These are phyloP conservation scores for Alnus rubra DNA, from an alignment of 306 rosid genomes.

Conservation along the genomic window DNA sequence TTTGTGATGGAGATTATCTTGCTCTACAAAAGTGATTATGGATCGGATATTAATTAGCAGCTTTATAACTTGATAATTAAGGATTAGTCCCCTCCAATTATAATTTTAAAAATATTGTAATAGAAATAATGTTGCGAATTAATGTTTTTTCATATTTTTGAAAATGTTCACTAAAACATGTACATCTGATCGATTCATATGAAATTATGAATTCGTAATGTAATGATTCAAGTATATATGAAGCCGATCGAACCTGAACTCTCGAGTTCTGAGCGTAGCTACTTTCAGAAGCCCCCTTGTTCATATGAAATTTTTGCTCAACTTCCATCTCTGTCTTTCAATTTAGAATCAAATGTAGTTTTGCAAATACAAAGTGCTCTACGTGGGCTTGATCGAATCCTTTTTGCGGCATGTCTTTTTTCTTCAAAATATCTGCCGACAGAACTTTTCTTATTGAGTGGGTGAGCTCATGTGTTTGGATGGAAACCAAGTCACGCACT, in stretches of 20 bases:
- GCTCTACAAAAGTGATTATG: conserved; percentile 28
- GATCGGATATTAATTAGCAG: too few relatives aligned
- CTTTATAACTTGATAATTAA: too few relatives aligned
- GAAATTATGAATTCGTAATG: too few relatives aligned
- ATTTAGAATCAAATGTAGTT: background rate
- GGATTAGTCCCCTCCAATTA: too few relatives aligned
- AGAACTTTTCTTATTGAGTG: too few relatives aligned
- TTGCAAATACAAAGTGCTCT: background rate
- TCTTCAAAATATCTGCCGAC: too few relatives aligned
- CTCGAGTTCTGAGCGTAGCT: conserved; percentile 75
- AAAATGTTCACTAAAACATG: background rate
- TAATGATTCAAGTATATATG: background rate
- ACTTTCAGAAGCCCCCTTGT: conserved; percentile 59
- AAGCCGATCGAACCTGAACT: conserved; percentile 59
- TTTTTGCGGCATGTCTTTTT: too few relatives aligned
- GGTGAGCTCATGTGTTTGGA: too few relatives aligned
- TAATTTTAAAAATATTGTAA: too few relatives aligned
- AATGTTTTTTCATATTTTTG: background rate
- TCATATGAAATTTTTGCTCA: conserved; percentile 60
- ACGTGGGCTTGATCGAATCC: too few relatives aligned
- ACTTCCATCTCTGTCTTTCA: conserved; percentile 44
- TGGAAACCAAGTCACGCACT: too few relatives aligned
- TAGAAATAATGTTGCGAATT: too few relatives aligned
- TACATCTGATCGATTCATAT: background rate
- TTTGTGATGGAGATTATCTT: conserved; percentile 43